These are phyloP conservation scores for Aciculosporium take DNA, from an alignment of 2,329 filamentous ascomycete genomes.

Conservation along the genomic window DNA sequence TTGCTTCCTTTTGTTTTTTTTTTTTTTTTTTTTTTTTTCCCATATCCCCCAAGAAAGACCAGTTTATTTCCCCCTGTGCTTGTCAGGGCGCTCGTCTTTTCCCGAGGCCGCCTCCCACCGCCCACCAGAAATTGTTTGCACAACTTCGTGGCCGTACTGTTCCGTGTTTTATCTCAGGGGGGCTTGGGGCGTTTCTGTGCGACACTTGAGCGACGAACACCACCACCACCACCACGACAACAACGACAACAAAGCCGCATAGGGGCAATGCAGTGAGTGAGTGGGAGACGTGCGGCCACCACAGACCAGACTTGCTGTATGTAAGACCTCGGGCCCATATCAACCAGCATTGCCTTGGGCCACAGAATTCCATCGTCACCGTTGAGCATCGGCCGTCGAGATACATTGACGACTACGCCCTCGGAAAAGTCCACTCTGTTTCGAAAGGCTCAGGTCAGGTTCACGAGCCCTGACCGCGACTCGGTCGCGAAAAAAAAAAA, in stretches of 20 bases:
- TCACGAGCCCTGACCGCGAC: not conserved
- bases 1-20: not conserved
- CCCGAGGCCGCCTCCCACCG: no score
- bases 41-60: no score
- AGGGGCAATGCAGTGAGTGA: not conserved
- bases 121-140: not conserved
- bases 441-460: not conserved
- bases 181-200: conserved; percentile 1
- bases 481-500: conserved; percentile 9
- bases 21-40: not conserved
- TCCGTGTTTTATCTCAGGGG: no score
- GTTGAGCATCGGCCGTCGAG: not conserved
- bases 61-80: no score
- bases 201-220: conserved; percentile 1
- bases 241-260: not conserved
- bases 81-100: no score
- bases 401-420: not conserved
- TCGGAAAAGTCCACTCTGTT: no score
- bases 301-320: not conserved
- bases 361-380: not conserved
- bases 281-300: not conserved
- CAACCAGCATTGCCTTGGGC: not conserved
- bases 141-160: not conserved
- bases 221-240: not conserved
- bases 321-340: not conserved